Evolutionary conservation across 2,329 filamentous ascomycete species (phyloP), one percentile per base, ranked within the genome.

Genomic region (Fusarium sp.): DNA sequence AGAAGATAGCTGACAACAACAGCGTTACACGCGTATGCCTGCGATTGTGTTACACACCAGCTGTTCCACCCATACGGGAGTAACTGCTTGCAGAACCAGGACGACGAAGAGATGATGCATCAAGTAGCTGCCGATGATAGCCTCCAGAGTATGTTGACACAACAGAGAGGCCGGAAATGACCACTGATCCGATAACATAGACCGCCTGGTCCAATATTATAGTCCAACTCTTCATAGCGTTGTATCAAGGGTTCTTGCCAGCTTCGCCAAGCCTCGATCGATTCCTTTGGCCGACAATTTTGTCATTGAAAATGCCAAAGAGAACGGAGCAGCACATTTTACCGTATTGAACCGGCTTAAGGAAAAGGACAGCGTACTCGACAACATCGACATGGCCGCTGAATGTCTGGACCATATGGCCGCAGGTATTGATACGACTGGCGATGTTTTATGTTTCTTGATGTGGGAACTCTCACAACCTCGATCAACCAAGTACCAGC

Each of bases 341-440:
- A 90, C 88, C 1, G 82, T 92, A 6, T 76, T 91, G 46, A 85
- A 84, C 73, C 85, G 88, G 34, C 85, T 92, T 68, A 78, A 87
- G 74, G 79, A 88, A 72, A 82, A 88, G 78, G 76, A 79, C 7
- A 73, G 63, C 6, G 77, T 81, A 6, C 81, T 91, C 34, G 82
- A 86, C 34, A 76, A 81, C 5, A 78, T 87, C 5, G 85, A 90
- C 71, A 85, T 88, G 66, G 89, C 89, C 0, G 90, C 90, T 20
- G 91, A 93, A 77, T 91, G 88, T 71, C 85, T 91, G 58, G 90
- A 92, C 71, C 90, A 92, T 76, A 89, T 92, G 87, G 88, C 87
- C 0, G 90, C 90, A 0, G 91, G 90, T 1, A 91, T 92, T 63
- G 90, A 92, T 71, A 92, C 91, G 1, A 92, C 90, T 0, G 90